Evolutionary conservation across 306 rosid genomes (phyloP), one percentile per base, ranked within the genome.

Genomic region (Luffa aegyptiaca): DNA sequence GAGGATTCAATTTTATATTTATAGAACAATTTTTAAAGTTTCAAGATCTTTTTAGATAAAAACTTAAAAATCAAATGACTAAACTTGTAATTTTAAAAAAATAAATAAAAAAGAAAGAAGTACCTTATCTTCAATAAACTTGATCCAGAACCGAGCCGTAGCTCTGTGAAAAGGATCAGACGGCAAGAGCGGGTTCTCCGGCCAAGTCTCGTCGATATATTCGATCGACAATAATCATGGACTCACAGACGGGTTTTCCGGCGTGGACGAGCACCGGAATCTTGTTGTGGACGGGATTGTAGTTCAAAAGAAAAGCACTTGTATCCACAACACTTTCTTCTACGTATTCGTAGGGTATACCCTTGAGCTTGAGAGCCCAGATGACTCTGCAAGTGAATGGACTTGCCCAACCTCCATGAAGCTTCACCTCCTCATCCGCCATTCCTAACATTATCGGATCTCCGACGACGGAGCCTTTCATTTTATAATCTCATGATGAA

Each of bases 331-430:
- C 17, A 72, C 86, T 86, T 85, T 91, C 91, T 58, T 83, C 89
- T 71, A 89, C 21, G 33, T 84, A 84, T 5, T 89, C 86, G 44
- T 79, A 91, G 9, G 55, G 11, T 51, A 89, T 84, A 10, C 82
- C 87, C 44, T 89, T 91, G 1, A 89, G 81, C 35, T 80, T 76
- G 16, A 88, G 86, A 79, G 92, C 85, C 92, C 89, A 88, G 1
- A 85, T 59, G 14, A 88, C 93, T 36, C 85, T 88, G 11, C 44
- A 56, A 63, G 51, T 66, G 52, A 80, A 89, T 3, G 88, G 85
- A 35, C 96, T 91, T 11, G 80, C 20, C 86, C 89, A 85, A 12
- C 62, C 21, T 81, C 92, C 96, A 3, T 81, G 82, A 6, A 89
- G 46, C 76, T 86, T 91, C 58, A 91, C 86, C 26, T 89, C 87